phyloP scores from a whole-genome alignment of 1,139 yeast genomes.

The Yamadazyma mexicana region DNA sequence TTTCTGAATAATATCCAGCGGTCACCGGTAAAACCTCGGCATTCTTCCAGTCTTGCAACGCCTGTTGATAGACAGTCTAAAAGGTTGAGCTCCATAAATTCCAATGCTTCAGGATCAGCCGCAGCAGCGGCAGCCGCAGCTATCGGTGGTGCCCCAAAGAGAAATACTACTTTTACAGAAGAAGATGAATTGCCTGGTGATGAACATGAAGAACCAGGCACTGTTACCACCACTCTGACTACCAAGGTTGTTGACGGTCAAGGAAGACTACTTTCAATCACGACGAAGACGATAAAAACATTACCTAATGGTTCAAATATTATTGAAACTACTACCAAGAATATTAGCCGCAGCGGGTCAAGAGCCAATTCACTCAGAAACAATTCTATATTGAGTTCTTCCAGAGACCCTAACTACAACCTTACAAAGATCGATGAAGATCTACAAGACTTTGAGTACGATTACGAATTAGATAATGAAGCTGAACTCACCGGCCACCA shows the following conservation, averaged over 20 bases:
- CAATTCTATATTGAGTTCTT: conserved; percentile 22
- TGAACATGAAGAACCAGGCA: conserved; percentile 22
- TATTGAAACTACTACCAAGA: conserved; percentile 46
- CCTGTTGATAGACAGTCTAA: conserved; percentile 1
- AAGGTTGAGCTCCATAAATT: conserved; percentile 11
- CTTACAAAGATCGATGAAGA: conserved; percentile 47
- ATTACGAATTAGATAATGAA: conserved; percentile 32
- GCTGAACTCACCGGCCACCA: not conserved
- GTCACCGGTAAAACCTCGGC: not conserved
- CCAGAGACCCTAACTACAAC: conserved; percentile 21
- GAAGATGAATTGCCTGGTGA: conserved; percentile 12
- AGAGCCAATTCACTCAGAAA: conserved; percentile 33
- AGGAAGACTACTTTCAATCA: conserved; percentile 44
- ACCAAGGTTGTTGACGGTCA: conserved; percentile 44
- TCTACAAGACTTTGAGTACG: conserved; percentile 45
- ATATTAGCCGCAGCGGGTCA: conserved; percentile 38
- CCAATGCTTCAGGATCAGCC: conserved; percentile 6
- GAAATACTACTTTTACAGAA: conserved; percentile 4
- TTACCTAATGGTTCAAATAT: conserved; percentile 48
- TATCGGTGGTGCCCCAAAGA: too few relatives aligned
- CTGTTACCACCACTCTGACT: conserved; percentile 41
- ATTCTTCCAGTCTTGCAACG: not conserved
- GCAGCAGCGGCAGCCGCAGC: too few relatives aligned
- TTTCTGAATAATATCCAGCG: conserved; percentile 2
- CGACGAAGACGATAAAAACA: conserved; percentile 42